phyloP scores from a whole-genome alignment of 768 basidiomycete genomes.

The Sarcodon aspratus region DNA sequence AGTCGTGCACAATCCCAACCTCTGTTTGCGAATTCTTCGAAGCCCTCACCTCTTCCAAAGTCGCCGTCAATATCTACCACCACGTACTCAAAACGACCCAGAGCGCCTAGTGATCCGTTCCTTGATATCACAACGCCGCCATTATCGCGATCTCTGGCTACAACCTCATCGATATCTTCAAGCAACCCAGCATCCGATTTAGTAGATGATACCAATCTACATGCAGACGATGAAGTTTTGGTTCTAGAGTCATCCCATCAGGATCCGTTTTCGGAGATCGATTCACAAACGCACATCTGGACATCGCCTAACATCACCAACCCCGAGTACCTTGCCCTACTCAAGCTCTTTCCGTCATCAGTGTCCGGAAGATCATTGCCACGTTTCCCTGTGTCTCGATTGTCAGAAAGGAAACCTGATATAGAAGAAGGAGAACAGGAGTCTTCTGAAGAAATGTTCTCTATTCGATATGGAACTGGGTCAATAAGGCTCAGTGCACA shows the following conservation, averaged over 20 bases:
- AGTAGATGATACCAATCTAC: conserved; percentile 16
- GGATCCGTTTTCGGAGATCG: conserved; percentile 16
- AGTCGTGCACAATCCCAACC: conserved; percentile 41
- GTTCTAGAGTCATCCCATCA: background rate
- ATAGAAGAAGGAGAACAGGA: conserved; percentile 57
- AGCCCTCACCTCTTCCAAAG: conserved; percentile 18
- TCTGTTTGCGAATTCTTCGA: conserved; percentile 6
- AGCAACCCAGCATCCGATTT: background rate
- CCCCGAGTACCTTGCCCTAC: conserved; percentile 56
- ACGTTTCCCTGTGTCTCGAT: conserved; percentile 41
- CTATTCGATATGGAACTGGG: conserved; percentile 72
- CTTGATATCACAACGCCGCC: conserved; percentile 46
- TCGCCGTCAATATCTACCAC: conserved; percentile 28
- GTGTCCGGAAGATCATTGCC: conserved; percentile 60
- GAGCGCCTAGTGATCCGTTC: conserved; percentile 75
- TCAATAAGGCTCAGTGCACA: conserved; percentile 66
- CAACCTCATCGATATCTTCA: background rate
- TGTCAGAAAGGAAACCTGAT: conserved; percentile 33
- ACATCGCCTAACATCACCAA: conserved; percentile 70
- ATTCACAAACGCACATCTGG: conserved; percentile 66
- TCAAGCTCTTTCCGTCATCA: conserved; percentile 70
- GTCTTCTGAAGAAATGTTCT: conserved; percentile 38
- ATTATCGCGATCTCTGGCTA: conserved; percentile 46
- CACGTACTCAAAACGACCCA: conserved; percentile 47
- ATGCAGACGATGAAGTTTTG: background rate